Percentiles rank a stretch among this genome's conserved stretches.
Evolutionary conservation across 1,284 basidiomycete species (phyloP).

Genomic region (Ustilago curta): DNA sequence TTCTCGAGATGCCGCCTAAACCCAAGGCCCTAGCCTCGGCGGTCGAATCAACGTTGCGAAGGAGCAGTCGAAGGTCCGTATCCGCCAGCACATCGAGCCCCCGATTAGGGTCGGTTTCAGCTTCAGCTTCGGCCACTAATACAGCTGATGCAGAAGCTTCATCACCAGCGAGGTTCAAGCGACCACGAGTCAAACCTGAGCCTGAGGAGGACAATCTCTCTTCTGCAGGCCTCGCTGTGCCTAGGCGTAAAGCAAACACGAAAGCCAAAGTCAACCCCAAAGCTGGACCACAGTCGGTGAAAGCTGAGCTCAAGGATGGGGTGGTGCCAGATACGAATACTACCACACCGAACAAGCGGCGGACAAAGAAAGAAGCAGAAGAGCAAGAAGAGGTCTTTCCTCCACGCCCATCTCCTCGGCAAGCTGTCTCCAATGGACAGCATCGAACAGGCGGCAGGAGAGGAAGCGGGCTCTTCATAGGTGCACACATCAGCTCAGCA

Average conservation of each 20-base stretch:
- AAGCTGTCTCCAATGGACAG: not conserved
- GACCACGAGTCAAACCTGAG: constrained; percentile 15
- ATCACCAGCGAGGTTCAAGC: constrained; percentile 8
- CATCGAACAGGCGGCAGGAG: constrained; percentile 12
- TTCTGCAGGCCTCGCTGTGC: not conserved
- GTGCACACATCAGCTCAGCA: constrained; percentile 83
- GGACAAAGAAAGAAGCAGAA: constrained; percentile 28
- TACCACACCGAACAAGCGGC: constrained; percentile 8
- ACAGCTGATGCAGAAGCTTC: not conserved
- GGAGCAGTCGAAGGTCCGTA: constrained; percentile 27
- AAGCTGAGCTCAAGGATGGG: not conserved
- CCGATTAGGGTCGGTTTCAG: not conserved
- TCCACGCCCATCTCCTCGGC: constrained; percentile 12
- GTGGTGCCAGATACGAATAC: not conserved
- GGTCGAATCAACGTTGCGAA: constrained; percentile 15
- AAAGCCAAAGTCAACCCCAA: constrained; percentile 12
- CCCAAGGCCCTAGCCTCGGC: constrained; percentile 22
- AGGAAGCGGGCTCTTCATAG: constrained; percentile 70
- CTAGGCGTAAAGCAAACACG: not conserved
- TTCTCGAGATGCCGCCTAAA: constrained; percentile 18
- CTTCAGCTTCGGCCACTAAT: not conserved
- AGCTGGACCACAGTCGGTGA: not conserved
- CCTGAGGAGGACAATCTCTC: not conserved
- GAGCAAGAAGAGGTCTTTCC: constrained; percentile 25
- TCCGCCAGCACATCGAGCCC: constrained; percentile 1